phyloP scores from a whole-genome alignment of 768 basidiomycete species.

The Candolleomyces efflorescens region DNA sequence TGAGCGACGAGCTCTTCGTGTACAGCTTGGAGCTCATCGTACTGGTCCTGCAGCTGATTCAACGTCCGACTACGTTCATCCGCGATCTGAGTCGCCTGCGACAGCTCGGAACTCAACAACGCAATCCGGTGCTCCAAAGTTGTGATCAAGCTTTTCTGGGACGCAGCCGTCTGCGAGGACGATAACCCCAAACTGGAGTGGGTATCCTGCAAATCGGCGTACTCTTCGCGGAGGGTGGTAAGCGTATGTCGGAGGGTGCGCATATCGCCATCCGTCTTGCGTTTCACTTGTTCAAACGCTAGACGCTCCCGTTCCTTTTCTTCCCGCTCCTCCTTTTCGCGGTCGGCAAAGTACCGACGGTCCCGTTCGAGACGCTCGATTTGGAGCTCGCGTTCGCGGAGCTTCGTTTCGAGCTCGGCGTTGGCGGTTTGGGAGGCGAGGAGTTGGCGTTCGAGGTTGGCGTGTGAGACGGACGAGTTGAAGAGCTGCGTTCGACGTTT shows the following conservation, averaged over 20 bases:
- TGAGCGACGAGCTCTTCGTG: constrained; percentile 27
- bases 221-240: constrained; percentile 48
- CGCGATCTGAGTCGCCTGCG: constrained; percentile 35
- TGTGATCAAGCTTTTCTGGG: constrained; percentile 49
- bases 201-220: constrained; percentile 57
- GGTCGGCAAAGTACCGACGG: constrained; percentile 61
- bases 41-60: constrained; percentile 40
- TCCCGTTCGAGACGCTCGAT: constrained; percentile 70
- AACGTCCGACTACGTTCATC: constrained; percentile 37
- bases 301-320: constrained; percentile 58
- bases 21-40: constrained; percentile 39
- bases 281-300: constrained; percentile 40
- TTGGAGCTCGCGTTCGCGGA: constrained; percentile 57
- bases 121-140: constrained; percentile 42
- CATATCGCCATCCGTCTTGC: constrained; percentile 46
- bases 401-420: constrained; percentile 61
- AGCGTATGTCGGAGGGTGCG: constrained; percentile 47
- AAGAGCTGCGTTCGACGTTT: constrained; percentile 67
- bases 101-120: constrained; percentile 45
- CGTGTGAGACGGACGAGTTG: constrained; percentile 54
- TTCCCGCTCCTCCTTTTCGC: constrained; percentile 63
- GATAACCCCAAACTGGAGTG: constrained; percentile 44
- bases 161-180: constrained; percentile 43
- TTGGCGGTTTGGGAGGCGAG: constrained; percentile 56
- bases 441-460: constrained; percentile 66